These are phyloP conservation scores for Allomyces arbusculus DNA, from an alignment of 192 early-diverging fungal genomes.

Conservation along the genomic window DNA sequence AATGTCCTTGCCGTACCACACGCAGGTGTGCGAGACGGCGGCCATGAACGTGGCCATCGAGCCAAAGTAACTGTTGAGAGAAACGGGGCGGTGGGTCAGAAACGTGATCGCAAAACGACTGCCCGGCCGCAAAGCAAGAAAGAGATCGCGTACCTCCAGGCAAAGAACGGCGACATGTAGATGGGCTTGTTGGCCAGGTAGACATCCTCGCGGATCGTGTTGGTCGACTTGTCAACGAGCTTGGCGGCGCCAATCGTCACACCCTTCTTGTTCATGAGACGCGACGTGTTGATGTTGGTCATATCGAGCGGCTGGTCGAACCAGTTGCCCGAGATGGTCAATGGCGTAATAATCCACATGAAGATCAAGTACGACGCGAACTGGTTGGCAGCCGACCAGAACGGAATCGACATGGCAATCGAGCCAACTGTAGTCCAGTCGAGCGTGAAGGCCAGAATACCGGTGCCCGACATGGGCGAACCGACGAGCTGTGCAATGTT, in stretches of 20 bases:
- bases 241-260: neutral
- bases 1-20: slow-evolving; percentile 42
- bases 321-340: neutral
- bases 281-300: neutral
- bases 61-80: slow-evolving; percentile 19
- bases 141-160: slow-evolving; percentile 12
- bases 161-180: slow-evolving; percentile 25
- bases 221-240: slow-evolving; percentile 12
- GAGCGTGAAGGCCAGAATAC: slow-evolving; percentile 15
- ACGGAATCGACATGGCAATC: slow-evolving; percentile 20
- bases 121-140: no score
- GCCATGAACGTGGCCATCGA: slow-evolving; percentile 31
- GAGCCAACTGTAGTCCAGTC: slow-evolving; percentile 12
- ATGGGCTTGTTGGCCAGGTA: slow-evolving; percentile 27
- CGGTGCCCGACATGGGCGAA: slow-evolving; percentile 13
- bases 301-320: neutral
- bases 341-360: slow-evolving; percentile 36
- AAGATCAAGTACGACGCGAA: slow-evolving; percentile 48
- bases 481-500: slow-evolving; percentile 6
- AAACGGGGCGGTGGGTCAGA: no score
- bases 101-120: no score
- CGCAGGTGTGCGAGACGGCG: slow-evolving; percentile 28
- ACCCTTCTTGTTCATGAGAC: neutral
- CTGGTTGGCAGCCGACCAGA: slow-evolving; percentile 45
- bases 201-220: slow-evolving; percentile 14